Evolutionary conservation across 345 rosid species (phyloP).

Genomic region (Leavenworthia alabamica): DNA sequence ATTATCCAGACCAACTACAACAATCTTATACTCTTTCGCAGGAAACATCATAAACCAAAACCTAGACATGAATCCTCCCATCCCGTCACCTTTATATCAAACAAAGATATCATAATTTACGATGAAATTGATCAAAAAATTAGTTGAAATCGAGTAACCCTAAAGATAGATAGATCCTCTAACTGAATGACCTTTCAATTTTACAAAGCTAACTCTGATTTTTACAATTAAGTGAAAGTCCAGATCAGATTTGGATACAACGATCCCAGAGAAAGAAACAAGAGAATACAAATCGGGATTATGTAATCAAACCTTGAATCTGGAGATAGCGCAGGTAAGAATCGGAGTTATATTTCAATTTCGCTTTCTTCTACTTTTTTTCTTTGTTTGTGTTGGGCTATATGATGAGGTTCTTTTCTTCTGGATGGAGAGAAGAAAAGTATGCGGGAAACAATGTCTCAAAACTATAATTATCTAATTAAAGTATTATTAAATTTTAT

Average conservation of each 20-base stretch:
- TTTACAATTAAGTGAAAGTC: slow-evolving; percentile 9
- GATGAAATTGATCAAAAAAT: background rate
- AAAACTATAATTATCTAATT: slow-evolving; percentile 11
- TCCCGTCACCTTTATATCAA: slow-evolving; percentile 4
- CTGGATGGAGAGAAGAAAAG: slow-evolving; percentile 14
- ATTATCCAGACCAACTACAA: slow-evolving; percentile 93
- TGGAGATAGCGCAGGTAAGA: background rate
- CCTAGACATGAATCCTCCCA: slow-evolving; percentile 85
- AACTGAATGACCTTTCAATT: background rate
- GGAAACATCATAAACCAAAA: slow-evolving; percentile 97
- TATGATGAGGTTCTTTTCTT: too few species aligned
- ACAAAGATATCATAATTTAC: background rate
- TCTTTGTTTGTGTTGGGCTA: too few species aligned
- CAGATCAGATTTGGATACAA: slow-evolving; percentile 2
- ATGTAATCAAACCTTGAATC: slow-evolving; percentile 16
- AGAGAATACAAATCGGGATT: background rate
- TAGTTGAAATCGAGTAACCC: background rate
- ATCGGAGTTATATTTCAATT: background rate
- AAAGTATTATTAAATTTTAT: too few species aligned
- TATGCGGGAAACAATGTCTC: slow-evolving; percentile 11
- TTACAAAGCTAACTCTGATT: background rate
- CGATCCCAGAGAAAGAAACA: background rate
- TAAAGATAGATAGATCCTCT: background rate
- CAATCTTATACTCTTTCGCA: slow-evolving; percentile 93
- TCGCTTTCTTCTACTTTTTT: background rate